Conservation (phyloP, 2,329 filamentous ascomycete genomes). For the Hypomyces rosellus region DNA sequence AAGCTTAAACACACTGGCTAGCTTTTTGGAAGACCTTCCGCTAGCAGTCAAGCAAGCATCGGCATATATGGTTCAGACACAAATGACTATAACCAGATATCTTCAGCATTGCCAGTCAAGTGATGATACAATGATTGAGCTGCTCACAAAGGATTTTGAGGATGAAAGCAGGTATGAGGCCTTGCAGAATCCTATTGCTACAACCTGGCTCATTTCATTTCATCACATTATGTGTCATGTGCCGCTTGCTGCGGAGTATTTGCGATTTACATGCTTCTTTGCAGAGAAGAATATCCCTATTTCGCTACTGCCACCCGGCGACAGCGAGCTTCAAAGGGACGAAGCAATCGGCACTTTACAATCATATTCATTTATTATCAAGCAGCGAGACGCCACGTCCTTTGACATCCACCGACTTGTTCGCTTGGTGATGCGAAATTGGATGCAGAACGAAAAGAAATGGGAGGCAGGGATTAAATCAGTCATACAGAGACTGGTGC, state of each 20-base stretch:
- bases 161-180: conserved; percentile 22
- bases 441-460: too few relatives aligned
- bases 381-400: neutral
- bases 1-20: conserved; percentile 18
- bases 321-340: conserved; percentile 8
- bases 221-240: conserved; percentile 20
- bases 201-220: conserved; percentile 31
- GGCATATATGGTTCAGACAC: conserved; percentile 27
- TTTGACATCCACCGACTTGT: neutral
- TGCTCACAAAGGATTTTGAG: conserved; percentile 27
- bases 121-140: conserved; percentile 15
- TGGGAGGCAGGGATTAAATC: too few relatives aligned
- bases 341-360: conserved; percentile 10
- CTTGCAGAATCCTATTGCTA: conserved; percentile 22
- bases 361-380: neutral
- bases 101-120: conserved; percentile 19
- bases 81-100: conserved; percentile 19
- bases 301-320: conserved; percentile 16
- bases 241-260: conserved; percentile 22
- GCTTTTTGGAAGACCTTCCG: conserved; percentile 24
- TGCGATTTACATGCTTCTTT: conserved; percentile 24
- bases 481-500: too few relatives aligned
- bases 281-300: conserved; percentile 24
- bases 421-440: neutral
- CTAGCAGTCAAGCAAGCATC: conserved; percentile 31